phyloP scores from a whole-genome alignment of 2,329 filamentous ascomycete species.

The Neobulgaria alba region DNA sequence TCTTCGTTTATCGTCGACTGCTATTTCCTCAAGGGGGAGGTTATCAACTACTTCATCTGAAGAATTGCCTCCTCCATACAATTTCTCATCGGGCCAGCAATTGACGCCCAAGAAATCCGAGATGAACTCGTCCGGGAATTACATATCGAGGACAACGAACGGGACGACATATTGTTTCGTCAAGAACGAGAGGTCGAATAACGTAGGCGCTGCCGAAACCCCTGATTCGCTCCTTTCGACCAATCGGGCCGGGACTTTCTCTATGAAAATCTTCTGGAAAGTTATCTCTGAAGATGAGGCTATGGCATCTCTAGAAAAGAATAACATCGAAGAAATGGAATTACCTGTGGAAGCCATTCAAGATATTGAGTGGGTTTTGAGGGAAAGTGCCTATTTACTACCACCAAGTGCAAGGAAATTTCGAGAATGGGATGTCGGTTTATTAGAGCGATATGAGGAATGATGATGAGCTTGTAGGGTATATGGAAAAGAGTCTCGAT shows the following conservation, averaged over 20 bases:
- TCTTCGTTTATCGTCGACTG: slow-evolving; percentile 5
- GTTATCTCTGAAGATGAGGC: slow-evolving; percentile 7
- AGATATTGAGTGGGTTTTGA: slow-evolving; percentile 31
- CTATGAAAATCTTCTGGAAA: slow-evolving; percentile 26
- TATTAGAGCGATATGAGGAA: slow-evolving; percentile 50
- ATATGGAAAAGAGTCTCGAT: too few species aligned
- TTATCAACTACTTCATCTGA: too few species aligned
- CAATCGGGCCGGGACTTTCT: slow-evolving; percentile 4
- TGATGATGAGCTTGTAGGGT: too few species aligned
- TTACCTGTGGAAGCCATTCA: slow-evolving; percentile 44
- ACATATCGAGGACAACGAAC: too few species aligned
- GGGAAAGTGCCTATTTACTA: slow-evolving; percentile 41
- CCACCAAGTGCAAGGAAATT: slow-evolving; percentile 49
- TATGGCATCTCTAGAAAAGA: slow-evolving; percentile 8
- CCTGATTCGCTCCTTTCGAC: too few species aligned
- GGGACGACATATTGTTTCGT: too few species aligned
- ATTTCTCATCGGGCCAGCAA: too few species aligned
- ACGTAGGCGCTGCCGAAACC: too few species aligned
- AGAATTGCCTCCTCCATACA: too few species aligned
- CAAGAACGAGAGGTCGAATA: too few species aligned
- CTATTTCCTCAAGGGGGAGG: neutral
- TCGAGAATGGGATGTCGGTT: slow-evolving; percentile 58
- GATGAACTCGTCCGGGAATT: too few species aligned
- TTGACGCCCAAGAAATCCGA: too few species aligned
- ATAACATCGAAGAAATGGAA: slow-evolving; percentile 44